These are phyloP conservation scores for Suhomyces prunicola DNA, from an alignment of 805 yeast species.

Conservation along the genomic window DNA sequence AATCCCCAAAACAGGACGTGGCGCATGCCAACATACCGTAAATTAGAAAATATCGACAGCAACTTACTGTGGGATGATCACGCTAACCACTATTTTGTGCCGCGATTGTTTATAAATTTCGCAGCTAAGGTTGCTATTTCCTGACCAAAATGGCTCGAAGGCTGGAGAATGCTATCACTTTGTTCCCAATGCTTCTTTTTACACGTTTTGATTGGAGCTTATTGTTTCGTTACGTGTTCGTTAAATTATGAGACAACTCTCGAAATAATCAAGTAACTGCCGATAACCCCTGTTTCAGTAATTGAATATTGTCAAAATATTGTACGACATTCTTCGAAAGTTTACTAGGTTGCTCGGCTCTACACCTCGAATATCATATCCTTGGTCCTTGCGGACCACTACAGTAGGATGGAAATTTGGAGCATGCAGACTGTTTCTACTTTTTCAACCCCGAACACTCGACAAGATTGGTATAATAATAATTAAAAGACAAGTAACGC, in stretches of 20 bases:
- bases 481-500: not conserved
- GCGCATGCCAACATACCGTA: not conserved
- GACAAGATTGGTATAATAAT: not conserved
- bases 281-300: not conserved
- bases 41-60: not conserved
- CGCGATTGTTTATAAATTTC: not conserved
- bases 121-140: not conserved
- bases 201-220: not conserved
- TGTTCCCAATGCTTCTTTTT: not conserved
- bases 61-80: not conserved
- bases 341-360: not conserved
- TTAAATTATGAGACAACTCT: not conserved
- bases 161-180: not conserved
- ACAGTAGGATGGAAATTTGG: not conserved
- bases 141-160: not conserved
- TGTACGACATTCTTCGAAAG: not conserved
- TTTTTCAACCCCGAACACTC: not conserved
- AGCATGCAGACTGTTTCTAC: not conserved
- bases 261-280: not conserved
- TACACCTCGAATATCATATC: not conserved
- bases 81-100: not conserved
- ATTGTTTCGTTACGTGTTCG: not conserved
- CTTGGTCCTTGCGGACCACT: not conserved
- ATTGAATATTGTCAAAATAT: not conserved
- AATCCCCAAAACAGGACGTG: not conserved